Base-by-base conservation (phyloP, 352 stramenopile genomes). In the Pythium dissotocum region DNA sequence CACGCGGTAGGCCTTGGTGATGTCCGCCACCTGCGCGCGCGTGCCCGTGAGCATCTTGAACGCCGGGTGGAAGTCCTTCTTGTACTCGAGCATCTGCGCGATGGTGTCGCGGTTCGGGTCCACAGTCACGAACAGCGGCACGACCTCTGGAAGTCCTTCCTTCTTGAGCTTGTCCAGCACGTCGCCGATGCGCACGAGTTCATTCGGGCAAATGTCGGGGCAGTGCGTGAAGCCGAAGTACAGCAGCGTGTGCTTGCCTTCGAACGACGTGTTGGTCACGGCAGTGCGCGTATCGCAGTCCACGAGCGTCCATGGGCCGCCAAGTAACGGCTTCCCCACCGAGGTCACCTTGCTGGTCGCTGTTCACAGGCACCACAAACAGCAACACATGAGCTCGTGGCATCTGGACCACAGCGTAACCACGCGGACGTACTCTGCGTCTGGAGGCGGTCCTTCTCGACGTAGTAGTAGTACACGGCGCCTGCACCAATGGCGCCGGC, bases 211-310 rank as follows among this genome's bases (percentile, higher is more conserved):
- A 76, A 99, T 99, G 77, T 99, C 98, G 4, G 98, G 98, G 79
- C 98, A 99, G 71, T 98, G 93, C 63, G 97, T 98, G 84, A 99
- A 99, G 69, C 98, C 98, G 89, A 99, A 99, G 89, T 99, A 99
- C 26, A 99, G 79, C 46, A 99, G 82, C 63, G 94, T 89, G 82
- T 97, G 98, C 73, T 99, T 95, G 68, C 97, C 97, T 51, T 74
- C 77, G 72, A 92, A 98, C 69, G 88, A 88, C 40, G 87, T 90
- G 72, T 99, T 91, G 28, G 93, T 98, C 40, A 98, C 88, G 6
- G 88, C 88, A 21, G 69, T 77, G 62, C 91, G 82, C 32, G 85
- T 88, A 61, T 95, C 75, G 55, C 91, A 96, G 67, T 98, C 89
- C 44, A 99, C 93, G 0, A 98, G 83, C 44, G 91, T 97, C 86